Evolutionary conservation across 2,329 filamentous ascomycete genomes (phyloP), one percentile per base, ranked within the genome.

Genomic region (Aspergillus sclerotialis): DNA sequence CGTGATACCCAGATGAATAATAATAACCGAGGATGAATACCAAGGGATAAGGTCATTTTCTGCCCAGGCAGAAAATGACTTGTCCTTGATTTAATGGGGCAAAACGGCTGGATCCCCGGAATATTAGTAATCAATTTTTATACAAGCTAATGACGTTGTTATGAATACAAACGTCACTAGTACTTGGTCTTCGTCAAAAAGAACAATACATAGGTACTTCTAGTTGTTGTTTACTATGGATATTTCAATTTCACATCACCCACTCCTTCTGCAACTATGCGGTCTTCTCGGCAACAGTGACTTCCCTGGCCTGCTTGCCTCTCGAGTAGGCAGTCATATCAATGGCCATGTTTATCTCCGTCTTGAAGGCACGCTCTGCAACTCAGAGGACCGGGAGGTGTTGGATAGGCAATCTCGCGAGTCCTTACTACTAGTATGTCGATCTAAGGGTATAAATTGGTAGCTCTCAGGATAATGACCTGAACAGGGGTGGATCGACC

Each of bases 51-150:
- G n/a, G 19, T 10, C 10, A 23, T 23, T 18, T 38, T 42, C 41
- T 42, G 40, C 40, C 28, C 36, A 13, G 41, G 41, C 40, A 43
- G 43, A 45, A 23, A 23, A 23, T 23, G 19, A 38, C 27, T 33
- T 19, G 33, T 10, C 19, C 31, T 19, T 21, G 17, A 25, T n/a
- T 27, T n/a, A n/a, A n/a, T n/a, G n/a, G n/a, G n/a, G n/a, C n/a
- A n/a, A n/a, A n/a, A n/a, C n/a, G n/a, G n/a, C n/a, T n/a, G n/a
- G n/a, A n/a, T n/a, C n/a, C n/a, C 19, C 12, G n/a, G 21, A 18
- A 17, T 7, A 19, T 13, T 15, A n/a, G n/a, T n/a, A n/a, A n/a
- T n/a, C n/a, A n/a, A n/a, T n/a, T n/a, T n/a, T n/a, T n/a, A n/a
- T n/a, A n/a, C n/a, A n/a, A n/a, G n/a, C n/a, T n/a, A n/a, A n/a